Percentiles rank a stretch among this genome's conserved stretches.
These are phyloP conservation scores for Pseudonitzschia delicatissima DNA, from an alignment of 108 stramenopile species.

Conservation along the genomic window DNA sequence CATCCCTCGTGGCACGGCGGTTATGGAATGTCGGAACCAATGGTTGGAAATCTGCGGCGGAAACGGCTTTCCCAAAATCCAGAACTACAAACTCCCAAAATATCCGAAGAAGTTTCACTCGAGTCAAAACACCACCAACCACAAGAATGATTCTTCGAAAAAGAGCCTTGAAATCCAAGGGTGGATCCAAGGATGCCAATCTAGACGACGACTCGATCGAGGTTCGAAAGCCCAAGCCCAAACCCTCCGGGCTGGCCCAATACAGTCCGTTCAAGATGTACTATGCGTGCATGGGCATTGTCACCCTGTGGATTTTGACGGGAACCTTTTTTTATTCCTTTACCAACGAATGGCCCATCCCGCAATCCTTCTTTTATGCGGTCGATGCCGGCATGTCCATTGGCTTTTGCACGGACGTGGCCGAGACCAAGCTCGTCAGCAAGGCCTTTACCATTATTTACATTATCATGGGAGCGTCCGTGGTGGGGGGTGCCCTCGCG, in stretches of 20 bases:
- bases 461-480: conserved; percentile 64
- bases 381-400: conserved; percentile 83
- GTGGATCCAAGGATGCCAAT: no score
- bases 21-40: background rate
- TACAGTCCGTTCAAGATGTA: conserved; percentile 44
- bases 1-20: no score
- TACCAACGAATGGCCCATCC: conserved; percentile 63
- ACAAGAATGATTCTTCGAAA: no score
- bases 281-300: conserved; percentile 33
- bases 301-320: conserved; percentile 42
- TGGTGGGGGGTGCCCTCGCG: conserved; percentile 65
- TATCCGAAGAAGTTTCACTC: no score
- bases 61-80: background rate
- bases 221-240: no score
- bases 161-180: no score
- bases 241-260: no score
- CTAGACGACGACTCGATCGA: no score
- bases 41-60: background rate
- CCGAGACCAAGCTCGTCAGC: conserved; percentile 49
- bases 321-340: conserved; percentile 68
- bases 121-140: no score
- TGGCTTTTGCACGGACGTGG: conserved; percentile 74
- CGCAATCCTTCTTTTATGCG: conserved; percentile 71
- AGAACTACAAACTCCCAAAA: no score
- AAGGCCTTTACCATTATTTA: conserved; percentile 66